Percentiles rank a stretch among this genome's conserved stretches.
These are phyloP conservation scores for Tetragonia tetragonoides DNA, from an alignment of 148 eudicot genomes.

Conservation along the genomic window DNA sequence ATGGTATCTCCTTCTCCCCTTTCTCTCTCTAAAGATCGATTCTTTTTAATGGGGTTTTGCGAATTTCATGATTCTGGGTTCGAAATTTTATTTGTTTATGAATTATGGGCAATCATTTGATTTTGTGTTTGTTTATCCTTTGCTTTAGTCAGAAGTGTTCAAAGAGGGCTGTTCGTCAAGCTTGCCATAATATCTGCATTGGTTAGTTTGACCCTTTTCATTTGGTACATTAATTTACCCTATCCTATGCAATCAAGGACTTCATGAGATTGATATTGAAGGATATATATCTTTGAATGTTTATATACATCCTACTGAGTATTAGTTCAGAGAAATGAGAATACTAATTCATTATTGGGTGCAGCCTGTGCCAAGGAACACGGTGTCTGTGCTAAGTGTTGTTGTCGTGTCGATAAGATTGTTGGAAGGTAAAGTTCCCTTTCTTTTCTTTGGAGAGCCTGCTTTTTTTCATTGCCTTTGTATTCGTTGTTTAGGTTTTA, in stretches of 20 bases:
- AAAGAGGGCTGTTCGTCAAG: slow-evolving; percentile 87
- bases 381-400: slow-evolving; percentile 86
- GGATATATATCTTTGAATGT: neutral
- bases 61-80: slow-evolving; percentile 4
- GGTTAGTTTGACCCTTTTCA: slow-evolving; percentile 46
- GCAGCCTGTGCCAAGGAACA: slow-evolving; percentile 93
- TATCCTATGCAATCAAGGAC: neutral
- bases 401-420: slow-evolving; percentile 52
- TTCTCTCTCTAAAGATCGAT: neutral
- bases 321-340: neutral
- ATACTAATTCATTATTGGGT: slow-evolving; percentile 9
- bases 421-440: slow-evolving; percentile 65
- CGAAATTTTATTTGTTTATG: neutral
- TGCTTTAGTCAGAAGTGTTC: slow-evolving; percentile 69
- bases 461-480: neutral
- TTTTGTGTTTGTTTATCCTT: neutral
- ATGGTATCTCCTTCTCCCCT: slow-evolving; percentile 40
- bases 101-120: slow-evolving; percentile 13
- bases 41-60: neutral
- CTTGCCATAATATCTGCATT: slow-evolving; percentile 75
- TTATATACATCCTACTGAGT: neutral
- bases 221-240: neutral
- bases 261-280: neutral
- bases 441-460: neutral
- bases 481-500: neutral